These are phyloP conservation scores for Wickerhamiella azymoides DNA, from an alignment of 805 yeast genomes.

Conservation along the genomic window DNA sequence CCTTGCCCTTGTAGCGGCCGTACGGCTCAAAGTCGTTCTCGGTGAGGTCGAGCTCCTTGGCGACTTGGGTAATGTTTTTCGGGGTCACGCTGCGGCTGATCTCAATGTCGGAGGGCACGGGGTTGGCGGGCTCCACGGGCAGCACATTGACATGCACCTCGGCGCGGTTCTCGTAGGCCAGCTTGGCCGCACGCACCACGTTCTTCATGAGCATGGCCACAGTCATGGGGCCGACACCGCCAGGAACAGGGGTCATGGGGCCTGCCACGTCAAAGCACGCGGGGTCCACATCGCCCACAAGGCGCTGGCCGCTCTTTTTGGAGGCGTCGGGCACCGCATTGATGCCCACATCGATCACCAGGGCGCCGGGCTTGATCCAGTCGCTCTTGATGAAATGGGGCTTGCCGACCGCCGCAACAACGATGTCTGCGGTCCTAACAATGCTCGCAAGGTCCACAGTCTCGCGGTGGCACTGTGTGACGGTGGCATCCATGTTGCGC, in stretches of 20 bases:
- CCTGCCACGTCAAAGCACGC: slow-evolving; percentile 50
- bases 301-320: slow-evolving; percentile 61
- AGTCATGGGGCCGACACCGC: slow-evolving; percentile 99
- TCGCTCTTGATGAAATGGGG: slow-evolving; percentile 75
- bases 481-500: slow-evolving; percentile 69
- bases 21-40: slow-evolving; percentile 73
- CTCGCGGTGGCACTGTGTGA: slow-evolving; percentile 71
- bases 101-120: slow-evolving; percentile 85
- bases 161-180: slow-evolving; percentile 33
- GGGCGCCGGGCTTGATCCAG: slow-evolving; percentile 72
- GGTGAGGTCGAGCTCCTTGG: slow-evolving; percentile 66
- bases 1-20: slow-evolving; percentile 85
- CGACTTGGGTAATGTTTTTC: slow-evolving; percentile 62
- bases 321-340: slow-evolving; percentile 66
- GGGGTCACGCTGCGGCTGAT: slow-evolving; percentile 83
- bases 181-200: slow-evolving; percentile 66
- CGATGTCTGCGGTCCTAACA: slow-evolving; percentile 65
- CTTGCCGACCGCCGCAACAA: slow-evolving; percentile 87
- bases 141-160: slow-evolving; percentile 40
- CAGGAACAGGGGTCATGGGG: slow-evolving; percentile 89
- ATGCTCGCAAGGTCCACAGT: slow-evolving; percentile 46
- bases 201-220: slow-evolving; percentile 90
- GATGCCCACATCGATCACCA: slow-evolving; percentile 93
- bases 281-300: slow-evolving; percentile 90
- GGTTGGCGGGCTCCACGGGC: slow-evolving; percentile 38